A percentile compares a stretch with the other conserved stretches of the same genome.
phyloP scores from a whole-genome alignment of 352 stramenopile species.

The Globisporangium sylvaticum region DNA sequence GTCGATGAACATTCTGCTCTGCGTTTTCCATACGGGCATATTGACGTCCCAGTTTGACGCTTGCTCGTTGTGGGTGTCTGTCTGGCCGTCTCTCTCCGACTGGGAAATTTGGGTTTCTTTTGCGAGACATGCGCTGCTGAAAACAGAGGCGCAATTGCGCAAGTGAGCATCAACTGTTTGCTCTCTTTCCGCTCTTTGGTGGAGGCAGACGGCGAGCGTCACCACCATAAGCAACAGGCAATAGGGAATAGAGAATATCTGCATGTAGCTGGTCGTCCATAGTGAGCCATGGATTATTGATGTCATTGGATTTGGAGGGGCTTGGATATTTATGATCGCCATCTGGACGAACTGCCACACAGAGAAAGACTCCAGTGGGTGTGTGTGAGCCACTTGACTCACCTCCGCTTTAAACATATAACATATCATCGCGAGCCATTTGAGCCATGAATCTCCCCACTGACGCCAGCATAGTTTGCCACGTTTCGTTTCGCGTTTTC shows the following conservation, averaged over 20 bases:
- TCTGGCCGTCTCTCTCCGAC: neutral
- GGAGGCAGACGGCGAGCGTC: neutral
- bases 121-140: neutral
- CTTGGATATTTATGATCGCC: neutral
- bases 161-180: neutral
- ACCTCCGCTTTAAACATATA: neutral
- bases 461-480: constrained; percentile 4
- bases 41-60: too few relatives aligned
- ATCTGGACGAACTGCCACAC: neutral
- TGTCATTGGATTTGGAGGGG: neutral
- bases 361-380: neutral
- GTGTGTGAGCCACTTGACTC: neutral
- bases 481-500: neutral
- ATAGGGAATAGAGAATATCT: neutral
- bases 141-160: neutral
- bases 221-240: neutral
- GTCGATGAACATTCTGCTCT: neutral
- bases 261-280: neutral
- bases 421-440: neutral
- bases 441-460: constrained; percentile 6
- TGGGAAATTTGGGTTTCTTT: neutral
- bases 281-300: neutral
- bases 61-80: neutral
- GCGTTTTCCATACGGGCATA: too few relatives aligned
- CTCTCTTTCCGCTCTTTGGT: neutral